Conservation (phyloP, 768 basidiomycete genomes). For the Termitomyces sp. region DNA sequence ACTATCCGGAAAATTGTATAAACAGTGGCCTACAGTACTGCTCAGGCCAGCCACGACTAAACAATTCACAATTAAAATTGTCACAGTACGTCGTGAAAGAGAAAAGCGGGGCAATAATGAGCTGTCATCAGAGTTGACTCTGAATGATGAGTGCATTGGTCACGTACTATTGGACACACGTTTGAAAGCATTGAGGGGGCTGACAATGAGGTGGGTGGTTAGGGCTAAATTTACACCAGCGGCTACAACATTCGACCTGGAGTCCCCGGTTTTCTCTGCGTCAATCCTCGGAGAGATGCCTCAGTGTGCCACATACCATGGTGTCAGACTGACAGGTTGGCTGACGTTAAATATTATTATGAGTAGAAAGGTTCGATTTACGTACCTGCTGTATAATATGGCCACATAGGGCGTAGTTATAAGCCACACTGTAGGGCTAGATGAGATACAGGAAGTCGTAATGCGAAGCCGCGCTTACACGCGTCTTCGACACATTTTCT, state of each 20-base stretch:
- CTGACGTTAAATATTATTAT: not conserved
- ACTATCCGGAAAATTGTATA: not conserved
- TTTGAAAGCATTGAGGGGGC: slow-evolving; percentile 34
- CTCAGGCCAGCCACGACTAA: slow-evolving; percentile 37
- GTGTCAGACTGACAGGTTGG: not conserved
- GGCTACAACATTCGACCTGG: slow-evolving; percentile 9
- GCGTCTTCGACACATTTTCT: not conserved
- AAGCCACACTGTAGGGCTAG: not conserved
- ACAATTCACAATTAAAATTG: not conserved
- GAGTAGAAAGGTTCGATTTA: not conserved
- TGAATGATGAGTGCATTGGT: not conserved
- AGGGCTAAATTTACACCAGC: slow-evolving; percentile 46
- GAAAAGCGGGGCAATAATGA: not conserved
- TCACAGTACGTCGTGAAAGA: not conserved
- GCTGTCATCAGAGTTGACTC: not conserved
- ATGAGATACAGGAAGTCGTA: not conserved
- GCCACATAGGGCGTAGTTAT: not conserved
- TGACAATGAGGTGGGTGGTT: slow-evolving; percentile 39
- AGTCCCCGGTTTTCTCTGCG: not conserved
- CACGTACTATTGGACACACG: slow-evolving; percentile 40
- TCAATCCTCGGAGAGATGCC: not conserved
- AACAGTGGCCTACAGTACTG: slow-evolving; percentile 32
- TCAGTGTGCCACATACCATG: not conserved
- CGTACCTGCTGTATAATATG: not conserved
- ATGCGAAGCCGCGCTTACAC: not conserved